Conservation (phyloP, 2,329 filamentous ascomycete genomes). For the Clarireedia homoeocarpa region DNA sequence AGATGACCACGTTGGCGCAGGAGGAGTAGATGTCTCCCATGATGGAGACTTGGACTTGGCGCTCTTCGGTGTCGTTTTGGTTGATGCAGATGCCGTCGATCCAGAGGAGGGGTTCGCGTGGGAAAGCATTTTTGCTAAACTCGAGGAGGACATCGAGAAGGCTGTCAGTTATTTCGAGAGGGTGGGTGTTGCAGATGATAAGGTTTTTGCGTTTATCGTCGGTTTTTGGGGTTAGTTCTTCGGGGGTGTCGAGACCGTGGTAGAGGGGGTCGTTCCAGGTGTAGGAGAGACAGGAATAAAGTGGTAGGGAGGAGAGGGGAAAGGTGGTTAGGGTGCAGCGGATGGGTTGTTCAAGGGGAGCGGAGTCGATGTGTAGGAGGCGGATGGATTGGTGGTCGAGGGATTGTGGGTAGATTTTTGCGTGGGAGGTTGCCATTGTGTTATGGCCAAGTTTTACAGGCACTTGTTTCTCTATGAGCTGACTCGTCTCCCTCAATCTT, state of each 20-base stretch:
- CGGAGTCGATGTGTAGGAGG: neutral
- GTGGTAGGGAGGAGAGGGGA: neutral
- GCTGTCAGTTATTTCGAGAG: neutral
- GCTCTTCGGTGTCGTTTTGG: slow-evolving; percentile 9
- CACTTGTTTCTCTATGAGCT: too few relatives aligned
- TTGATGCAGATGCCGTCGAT: slow-evolving; percentile 17
- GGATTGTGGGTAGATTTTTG: neutral
- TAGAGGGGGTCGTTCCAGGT: slow-evolving; percentile 10
- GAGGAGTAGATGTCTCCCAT: slow-evolving; percentile 12
- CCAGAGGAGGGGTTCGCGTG: slow-evolving; percentile 3
- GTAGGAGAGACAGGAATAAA: slow-evolving; percentile 9
- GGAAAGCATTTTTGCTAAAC: neutral
- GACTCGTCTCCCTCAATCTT: neutral
- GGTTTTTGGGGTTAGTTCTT: neutral
- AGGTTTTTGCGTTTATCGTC: neutral
- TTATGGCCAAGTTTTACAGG: too few relatives aligned
- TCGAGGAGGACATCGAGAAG: neutral
- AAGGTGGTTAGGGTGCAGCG: neutral
- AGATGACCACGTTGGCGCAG: slow-evolving; percentile 10
- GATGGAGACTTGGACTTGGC: slow-evolving; percentile 8
- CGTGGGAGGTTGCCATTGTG: too few relatives aligned
- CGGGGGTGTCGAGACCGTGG: neutral
- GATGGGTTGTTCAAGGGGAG: neutral
- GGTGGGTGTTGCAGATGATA: neutral
- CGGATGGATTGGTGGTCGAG: neutral